Evolutionary conservation across 148 eudicot species (phyloP), one percentile per base, ranked within the genome.

Genomic region (Chenopodium quinoa): DNA sequence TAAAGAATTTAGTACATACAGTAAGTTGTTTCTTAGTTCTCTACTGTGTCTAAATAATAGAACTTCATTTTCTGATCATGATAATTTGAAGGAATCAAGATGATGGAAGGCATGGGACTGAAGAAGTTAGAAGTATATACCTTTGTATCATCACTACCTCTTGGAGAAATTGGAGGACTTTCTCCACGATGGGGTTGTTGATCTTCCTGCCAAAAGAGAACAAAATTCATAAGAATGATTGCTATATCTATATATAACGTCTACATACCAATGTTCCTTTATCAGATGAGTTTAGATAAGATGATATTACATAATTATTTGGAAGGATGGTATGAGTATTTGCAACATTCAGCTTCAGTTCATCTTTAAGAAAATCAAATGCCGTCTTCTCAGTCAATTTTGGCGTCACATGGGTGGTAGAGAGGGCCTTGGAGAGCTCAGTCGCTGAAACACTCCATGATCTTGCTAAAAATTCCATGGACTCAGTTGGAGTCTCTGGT

Each of bases 371-470:
- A 84, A 80, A 81, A 63, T 65, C 47, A 48, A 80, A 78, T 31
- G 87, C 68, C 31, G 85, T 75, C 50, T 83, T 87, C 62, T 86
- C 87, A 19, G 80, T 76, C 69, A 76, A 80, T 34, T 80, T 86
- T 2, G 72, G 50, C 48, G 40, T 50, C 52, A n/a, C 58, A 11
- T 77, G 81, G 37, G 88, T 84, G 82, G 87, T 83, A 37, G 88
- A 79, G 14, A 92, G 92, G 66, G 94, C 93, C 78, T 93, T 89
- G 7, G 97, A 89, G 23, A 95, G 88, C 83, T 95, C 93, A 27
- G 82, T 83, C 10, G 98, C 97, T 1, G 97, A 95, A 47, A 95
- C 84, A 78, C 98, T 95, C 98, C 98, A 95, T 50, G 98, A 93
- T 78, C 98, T 82, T 2, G 94, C 92, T 47, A 95, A 85, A 79